A percentile compares a stretch with the other conserved stretches of the same genome.
Evolutionary conservation across 2,329 filamentous ascomycete species (phyloP).

Genomic region (Cladophialophora carrionii): DNA sequence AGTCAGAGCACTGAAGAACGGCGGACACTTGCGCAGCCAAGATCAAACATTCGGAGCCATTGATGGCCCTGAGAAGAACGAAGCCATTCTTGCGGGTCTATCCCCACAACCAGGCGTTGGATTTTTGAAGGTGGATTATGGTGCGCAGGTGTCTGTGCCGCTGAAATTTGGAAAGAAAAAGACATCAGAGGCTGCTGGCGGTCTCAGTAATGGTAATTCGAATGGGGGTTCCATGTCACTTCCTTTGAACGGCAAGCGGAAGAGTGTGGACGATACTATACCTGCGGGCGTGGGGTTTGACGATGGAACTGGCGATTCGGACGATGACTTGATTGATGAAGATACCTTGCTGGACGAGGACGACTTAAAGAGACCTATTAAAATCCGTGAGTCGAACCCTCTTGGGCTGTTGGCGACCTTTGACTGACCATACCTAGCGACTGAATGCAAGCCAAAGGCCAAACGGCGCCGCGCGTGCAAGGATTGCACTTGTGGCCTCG

Average conservation of each 20-base stretch:
- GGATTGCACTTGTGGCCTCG: slow-evolving; percentile 94
- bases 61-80: slow-evolving; percentile 61
- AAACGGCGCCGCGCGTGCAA: slow-evolving; percentile 94
- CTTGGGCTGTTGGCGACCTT: not conserved
- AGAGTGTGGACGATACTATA: slow-evolving; percentile 44
- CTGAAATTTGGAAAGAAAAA: slow-evolving; percentile 69
- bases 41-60: slow-evolving; percentile 61
- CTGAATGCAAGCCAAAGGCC: slow-evolving; percentile 82
- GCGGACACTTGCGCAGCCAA: slow-evolving; percentile 70
- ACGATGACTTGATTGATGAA: slow-evolving; percentile 90
- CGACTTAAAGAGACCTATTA: slow-evolving; percentile 75
- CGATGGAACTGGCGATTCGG: slow-evolving; percentile 65
- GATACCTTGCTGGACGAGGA: slow-evolving; percentile 83
- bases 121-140: slow-evolving; percentile 73
- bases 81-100: slow-evolving; percentile 82
- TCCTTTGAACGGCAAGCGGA: slow-evolving; percentile 49
- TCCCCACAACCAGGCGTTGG: slow-evolving; percentile 62
- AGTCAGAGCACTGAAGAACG: slow-evolving; percentile 70
- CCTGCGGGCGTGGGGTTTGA: slow-evolving; percentile 69
- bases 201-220: slow-evolving; percentile 7
- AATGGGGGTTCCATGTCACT: slow-evolving; percentile 29
- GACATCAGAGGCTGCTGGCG: slow-evolving; percentile 36
- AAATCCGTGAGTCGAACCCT: slow-evolving; percentile 36
- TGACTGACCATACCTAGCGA: slow-evolving; percentile 58
- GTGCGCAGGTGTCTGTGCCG: slow-evolving; percentile 60